Conservation (phyloP, 2,329 filamentous ascomycete species). For the Colletotrichum eremochloae region DNA sequence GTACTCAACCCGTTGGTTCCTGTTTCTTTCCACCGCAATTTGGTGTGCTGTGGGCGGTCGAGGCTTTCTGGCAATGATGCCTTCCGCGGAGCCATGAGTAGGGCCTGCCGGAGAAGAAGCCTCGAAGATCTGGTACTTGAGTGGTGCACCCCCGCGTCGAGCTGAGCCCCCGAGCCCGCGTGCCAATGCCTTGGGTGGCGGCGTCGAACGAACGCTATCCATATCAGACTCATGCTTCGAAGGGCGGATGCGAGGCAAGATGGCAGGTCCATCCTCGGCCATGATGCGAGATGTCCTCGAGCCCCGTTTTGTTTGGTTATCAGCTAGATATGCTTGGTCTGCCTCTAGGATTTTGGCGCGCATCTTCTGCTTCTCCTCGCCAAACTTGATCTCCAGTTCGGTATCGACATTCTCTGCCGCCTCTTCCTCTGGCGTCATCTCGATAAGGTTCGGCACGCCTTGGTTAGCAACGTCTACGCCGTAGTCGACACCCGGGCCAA, state of each 20-base stretch:
- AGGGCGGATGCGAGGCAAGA: conserved; percentile 73
- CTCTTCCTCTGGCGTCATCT: conserved; percentile 75
- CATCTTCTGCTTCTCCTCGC: conserved; percentile 79
- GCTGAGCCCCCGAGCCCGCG: conserved; percentile 47
- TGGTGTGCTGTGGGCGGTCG: conserved; percentile 86
- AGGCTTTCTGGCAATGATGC: conserved; percentile 71
- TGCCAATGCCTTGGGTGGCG: conserved; percentile 53
- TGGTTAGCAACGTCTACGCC: conserved; percentile 74
- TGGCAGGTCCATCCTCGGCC: conserved; percentile 68
- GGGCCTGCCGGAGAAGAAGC: conserved; percentile 70
- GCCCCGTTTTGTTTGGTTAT: conserved; percentile 71
- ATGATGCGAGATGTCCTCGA: conserved; percentile 54
- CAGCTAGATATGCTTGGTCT: conserved; percentile 77
- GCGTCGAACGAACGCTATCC: conserved; percentile 60
- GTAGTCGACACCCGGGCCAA: conserved; percentile 79
- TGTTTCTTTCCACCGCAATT: conserved; percentile 82
- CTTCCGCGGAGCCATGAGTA: conserved; percentile 66
- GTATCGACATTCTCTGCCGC: conserved; percentile 81
- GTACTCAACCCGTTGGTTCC: conserved; percentile 84
- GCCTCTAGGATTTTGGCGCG: conserved; percentile 81
- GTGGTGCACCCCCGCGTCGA: conserved; percentile 58
- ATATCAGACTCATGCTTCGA: conserved; percentile 69
- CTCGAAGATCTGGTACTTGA: conserved; percentile 73
- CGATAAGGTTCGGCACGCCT: conserved; percentile 75
- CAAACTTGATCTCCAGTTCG: conserved; percentile 76